Percentiles rank a stretch among this genome's conserved stretches.
Conservation (phyloP, 139 green algal genomes). For the Chlamydomonas schloesseri region DNA sequence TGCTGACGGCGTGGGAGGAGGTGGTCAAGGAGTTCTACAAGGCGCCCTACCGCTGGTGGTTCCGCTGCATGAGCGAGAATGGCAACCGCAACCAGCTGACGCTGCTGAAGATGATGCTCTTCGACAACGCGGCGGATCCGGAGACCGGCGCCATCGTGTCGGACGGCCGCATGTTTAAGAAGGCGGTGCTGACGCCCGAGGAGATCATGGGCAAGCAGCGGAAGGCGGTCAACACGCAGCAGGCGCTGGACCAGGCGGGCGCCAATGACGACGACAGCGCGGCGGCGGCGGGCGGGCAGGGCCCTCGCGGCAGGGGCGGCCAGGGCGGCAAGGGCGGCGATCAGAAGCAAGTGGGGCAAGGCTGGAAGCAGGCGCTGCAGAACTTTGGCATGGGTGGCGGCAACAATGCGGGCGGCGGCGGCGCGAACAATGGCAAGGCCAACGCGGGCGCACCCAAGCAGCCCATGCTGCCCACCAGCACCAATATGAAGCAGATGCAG, state of each 20-base stretch:
- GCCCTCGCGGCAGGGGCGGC: background rate
- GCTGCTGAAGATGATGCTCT: conserved; percentile 52
- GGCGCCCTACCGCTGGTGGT: conserved; percentile 46
- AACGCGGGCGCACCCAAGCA: background rate
- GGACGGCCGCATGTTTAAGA: conserved; percentile 66
- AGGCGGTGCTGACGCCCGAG: conserved; percentile 60
- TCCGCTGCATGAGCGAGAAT: conserved; percentile 56
- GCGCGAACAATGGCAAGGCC: too few species aligned
- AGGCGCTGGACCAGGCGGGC: conserved; percentile 20
- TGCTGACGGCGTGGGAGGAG: conserved; percentile 58
- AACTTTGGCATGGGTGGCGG: conserved; percentile 12
- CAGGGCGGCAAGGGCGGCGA: conserved; percentile 1
- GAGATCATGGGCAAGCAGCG: conserved; percentile 54
- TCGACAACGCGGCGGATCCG: conserved; percentile 35
- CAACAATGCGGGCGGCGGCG: background rate
- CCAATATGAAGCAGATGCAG: conserved; percentile 41
- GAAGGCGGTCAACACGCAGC: background rate
- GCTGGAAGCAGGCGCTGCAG: conserved; percentile 37
- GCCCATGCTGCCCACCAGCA: conserved; percentile 13
- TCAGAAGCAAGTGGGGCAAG: background rate
- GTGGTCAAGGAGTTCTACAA: conserved; percentile 64
- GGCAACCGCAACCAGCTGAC: conserved; percentile 64
- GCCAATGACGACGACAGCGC: conserved; percentile 29
- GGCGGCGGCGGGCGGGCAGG: background rate
- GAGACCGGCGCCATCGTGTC: conserved; percentile 45